Conservation (phyloP, 768 basidiomycete genomes). For the Trametes punicea region DNA sequence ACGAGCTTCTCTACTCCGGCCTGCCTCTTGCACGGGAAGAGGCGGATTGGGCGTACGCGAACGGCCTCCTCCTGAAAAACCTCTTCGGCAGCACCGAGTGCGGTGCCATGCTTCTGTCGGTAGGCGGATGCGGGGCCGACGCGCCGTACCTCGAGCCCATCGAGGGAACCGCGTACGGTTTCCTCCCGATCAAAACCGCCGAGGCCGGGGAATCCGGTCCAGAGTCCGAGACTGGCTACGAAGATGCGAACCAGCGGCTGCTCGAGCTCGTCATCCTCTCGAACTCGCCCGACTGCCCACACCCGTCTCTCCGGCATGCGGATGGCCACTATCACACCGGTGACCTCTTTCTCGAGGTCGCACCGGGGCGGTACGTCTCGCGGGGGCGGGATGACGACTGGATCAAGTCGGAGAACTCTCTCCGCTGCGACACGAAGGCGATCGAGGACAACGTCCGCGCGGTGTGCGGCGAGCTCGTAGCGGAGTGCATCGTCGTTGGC, state of each 20-base stretch:
- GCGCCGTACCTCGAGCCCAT: conserved; percentile 53
- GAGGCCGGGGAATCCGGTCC: conserved; percentile 20
- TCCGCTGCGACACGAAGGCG: conserved; percentile 77
- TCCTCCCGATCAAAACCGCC: conserved; percentile 49
- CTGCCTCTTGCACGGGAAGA: conserved; percentile 63
- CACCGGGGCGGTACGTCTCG: conserved; percentile 56
- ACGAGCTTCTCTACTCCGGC: conserved; percentile 66
- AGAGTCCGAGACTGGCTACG: conserved; percentile 41
- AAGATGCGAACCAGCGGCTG: conserved; percentile 48
- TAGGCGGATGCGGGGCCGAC: conserved; percentile 49
- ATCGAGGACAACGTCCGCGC: conserved; percentile 75
- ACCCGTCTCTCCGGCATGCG: conserved; percentile 48
- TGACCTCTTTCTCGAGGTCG: conserved; percentile 69
- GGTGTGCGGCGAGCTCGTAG: conserved; percentile 61
- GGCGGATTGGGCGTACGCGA: conserved; percentile 65
- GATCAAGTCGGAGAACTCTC: conserved; percentile 79
- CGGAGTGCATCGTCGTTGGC: conserved; percentile 76
- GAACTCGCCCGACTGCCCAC: conserved; percentile 67
- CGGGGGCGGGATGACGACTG: conserved; percentile 80
- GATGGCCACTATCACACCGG: conserved; percentile 81
- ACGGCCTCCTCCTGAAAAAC: conserved; percentile 68
- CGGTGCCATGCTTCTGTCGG: conserved; percentile 65
- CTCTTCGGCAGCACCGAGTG: conserved; percentile 82
- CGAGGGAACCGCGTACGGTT: conserved; percentile 65
- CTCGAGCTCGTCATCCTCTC: conserved; percentile 69